These are phyloP conservation scores for Aspergillus luchuensis DNA, from an alignment of 2,329 filamentous ascomycete genomes.

Conservation along the genomic window DNA sequence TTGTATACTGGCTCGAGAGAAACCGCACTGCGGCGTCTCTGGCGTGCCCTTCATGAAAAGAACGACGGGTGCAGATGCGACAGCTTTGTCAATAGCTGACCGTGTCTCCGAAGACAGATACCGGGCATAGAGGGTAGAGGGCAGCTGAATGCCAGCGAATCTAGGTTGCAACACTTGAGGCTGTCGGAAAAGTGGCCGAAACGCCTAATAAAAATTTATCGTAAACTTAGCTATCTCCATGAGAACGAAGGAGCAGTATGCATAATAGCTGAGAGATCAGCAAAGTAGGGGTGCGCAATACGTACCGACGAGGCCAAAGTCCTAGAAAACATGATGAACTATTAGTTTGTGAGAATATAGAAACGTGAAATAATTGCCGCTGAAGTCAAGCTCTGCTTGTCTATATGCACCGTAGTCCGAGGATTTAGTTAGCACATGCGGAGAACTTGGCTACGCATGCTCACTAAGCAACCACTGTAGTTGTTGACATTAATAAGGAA, in stretches of 20 bases:
- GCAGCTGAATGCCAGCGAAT: constrained; percentile 40
- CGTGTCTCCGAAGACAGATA: constrained; percentile 79
- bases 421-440: constrained; percentile 1
- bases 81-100: constrained; percentile 85
- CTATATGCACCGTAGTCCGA: constrained; percentile 4
- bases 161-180: constrained; percentile 25
- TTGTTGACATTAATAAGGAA: background rate
- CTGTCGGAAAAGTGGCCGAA: constrained; percentile 34
- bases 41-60: constrained; percentile 99
- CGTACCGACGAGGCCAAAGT: constrained; percentile 25
- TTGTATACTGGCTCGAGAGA: constrained; percentile 92
- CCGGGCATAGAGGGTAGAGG: constrained; percentile 49
- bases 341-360: background rate
- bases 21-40: constrained; percentile 93
- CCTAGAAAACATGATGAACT: constrained; percentile 33
- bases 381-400: background rate
- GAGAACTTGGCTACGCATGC: background rate
- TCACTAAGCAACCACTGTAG: background rate
- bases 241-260: background rate
- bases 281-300: background rate
- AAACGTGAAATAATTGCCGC: background rate
- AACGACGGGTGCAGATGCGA: constrained; percentile 85
- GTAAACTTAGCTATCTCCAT: constrained; percentile 12
- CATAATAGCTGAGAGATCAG: background rate
- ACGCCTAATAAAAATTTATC: constrained; percentile 24